Base-by-base conservation (phyloP, 768 basidiomycete genomes). In the Mycena polygramma region DNA sequence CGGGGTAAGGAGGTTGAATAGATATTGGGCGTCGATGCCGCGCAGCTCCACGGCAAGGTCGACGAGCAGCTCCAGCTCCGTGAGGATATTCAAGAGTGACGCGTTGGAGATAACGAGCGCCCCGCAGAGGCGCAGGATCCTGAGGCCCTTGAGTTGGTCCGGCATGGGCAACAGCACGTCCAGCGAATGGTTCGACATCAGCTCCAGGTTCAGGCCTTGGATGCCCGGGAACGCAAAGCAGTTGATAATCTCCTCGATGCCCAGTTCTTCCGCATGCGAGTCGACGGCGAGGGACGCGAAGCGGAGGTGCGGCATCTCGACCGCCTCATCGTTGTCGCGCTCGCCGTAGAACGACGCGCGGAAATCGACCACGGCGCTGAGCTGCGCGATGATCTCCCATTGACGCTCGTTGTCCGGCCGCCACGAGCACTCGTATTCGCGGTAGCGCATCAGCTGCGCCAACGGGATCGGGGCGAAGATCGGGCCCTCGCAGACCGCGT, bases 261-360 rank as follows among this genome's bases (percentile, higher is more conserved):
- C 11, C 7, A 60, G 26, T 7, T 17, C 48, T 5, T 35, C 46
- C 24, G 20, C 63, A 7, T 37, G 20, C 3, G 6, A 3, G 35
- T 58, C 37, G 20, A 60, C 8, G 19, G 26, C 51, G 2, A 67
- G 3, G 14, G 26, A 67, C 1, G 66, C 66, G 19, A 45, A 39
- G 2, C 66, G 66, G 17, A 67, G 41, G 14, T 43, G 36, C 14
- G 66, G 58, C 48, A 67, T 45, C 26, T 52, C 2, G 58, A 67
- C 35, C 22, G 58, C 19, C 5, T 24, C 2, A 2, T 64, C 30
- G 30, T 4, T 0, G 11, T 36, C 24, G 20, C 3, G 14, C 11
- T 9, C 11, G 22, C 14, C 43, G 14, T n/a, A 24, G 26, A 67
- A 59, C 22, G 7, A 10, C n/a, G n/a, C 51, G n/a, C 66, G 58